These are phyloP conservation scores for Lentinus polychrous DNA, from an alignment of 1,284 basidiomycete genomes.

Conservation along the genomic window DNA sequence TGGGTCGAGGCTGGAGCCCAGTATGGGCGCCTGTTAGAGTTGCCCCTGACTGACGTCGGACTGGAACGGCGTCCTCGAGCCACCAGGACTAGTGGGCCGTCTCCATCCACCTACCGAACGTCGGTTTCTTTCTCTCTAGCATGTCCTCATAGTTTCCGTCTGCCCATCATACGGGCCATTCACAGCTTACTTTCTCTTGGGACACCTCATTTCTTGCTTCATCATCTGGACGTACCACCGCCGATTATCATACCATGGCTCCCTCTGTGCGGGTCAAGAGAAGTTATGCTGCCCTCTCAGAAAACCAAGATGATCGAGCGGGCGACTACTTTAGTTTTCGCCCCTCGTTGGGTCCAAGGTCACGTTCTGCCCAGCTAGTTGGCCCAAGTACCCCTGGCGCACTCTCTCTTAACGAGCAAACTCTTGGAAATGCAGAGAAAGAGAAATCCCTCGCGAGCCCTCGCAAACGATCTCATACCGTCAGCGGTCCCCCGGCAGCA, in stretches of 20 bases:
- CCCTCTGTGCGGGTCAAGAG: conserved; percentile 52
- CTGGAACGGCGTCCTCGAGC: neutral
- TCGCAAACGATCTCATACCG: conserved; percentile 11
- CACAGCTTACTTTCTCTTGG: no score
- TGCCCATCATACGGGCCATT: conserved; percentile 3
- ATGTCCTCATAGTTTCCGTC: neutral
- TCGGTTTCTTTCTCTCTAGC: neutral
- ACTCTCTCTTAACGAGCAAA: neutral
- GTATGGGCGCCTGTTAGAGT: conserved; percentile 1
- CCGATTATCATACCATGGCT: conserved; percentile 28
- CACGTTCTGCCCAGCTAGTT: conserved; percentile 15
- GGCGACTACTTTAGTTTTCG: no score
- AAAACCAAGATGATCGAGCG: conserved; percentile 12
- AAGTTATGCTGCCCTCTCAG: conserved; percentile 36
- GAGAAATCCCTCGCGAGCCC: neutral
- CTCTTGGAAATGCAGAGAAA: neutral
- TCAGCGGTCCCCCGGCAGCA: conserved; percentile 1
- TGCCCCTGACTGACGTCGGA: neutral
- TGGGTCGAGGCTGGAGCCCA: neutral
- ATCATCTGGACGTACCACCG: neutral
- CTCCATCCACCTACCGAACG: neutral
- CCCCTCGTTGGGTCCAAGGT: conserved; percentile 9
- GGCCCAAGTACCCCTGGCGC: neutral
- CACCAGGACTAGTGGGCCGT: neutral
- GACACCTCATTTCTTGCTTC: neutral